A percentile compares a stretch with the other conserved stretches of the same genome.
Conservation (phyloP, 83 land plant genomes). For the Picea abies region DNA sequence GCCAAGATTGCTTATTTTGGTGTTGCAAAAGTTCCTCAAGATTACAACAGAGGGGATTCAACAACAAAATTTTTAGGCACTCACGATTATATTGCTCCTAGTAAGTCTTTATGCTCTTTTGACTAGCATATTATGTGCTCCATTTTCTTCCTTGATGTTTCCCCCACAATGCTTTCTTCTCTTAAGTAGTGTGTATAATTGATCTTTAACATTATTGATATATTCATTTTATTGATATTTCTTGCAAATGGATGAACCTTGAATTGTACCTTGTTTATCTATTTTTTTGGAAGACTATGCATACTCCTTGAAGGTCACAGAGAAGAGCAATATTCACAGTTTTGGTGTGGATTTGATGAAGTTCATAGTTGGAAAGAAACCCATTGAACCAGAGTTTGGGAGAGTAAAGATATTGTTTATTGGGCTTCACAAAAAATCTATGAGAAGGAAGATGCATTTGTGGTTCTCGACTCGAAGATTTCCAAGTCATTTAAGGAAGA, state of each 20-base stretch:
- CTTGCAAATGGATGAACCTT: too few relatives aligned
- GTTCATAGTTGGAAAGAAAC: conserved; percentile 45
- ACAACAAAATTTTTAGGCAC: conserved; percentile 33
- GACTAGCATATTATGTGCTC: conserved; percentile 26
- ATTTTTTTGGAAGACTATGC: too few relatives aligned
- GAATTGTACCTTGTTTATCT: too few relatives aligned
- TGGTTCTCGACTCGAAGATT: conserved; percentile 48
- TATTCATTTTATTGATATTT: too few relatives aligned
- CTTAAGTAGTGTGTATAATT: too few relatives aligned
- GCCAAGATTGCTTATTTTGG: conserved; percentile 49
- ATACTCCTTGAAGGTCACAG: too few relatives aligned
- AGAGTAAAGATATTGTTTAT: conserved; percentile 54
- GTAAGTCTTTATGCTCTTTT: conserved; percentile 27
- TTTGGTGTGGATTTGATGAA: conserved; percentile 56
- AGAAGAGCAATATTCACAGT: too few relatives aligned
- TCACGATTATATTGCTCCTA: conserved; percentile 8
- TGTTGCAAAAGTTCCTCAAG: conserved; percentile 30
- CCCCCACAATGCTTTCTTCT: too few relatives aligned
- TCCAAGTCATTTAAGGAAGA: conserved; percentile 3
- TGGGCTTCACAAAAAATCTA: conserved; percentile 51
- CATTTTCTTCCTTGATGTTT: too few relatives aligned
- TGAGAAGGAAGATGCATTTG: background rate
- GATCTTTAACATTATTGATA: too few relatives aligned
- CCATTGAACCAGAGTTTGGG: conserved; percentile 59
- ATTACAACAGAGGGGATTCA: background rate